Conservation (phyloP, 371 early-diverging fungal species). For the Nematocida sp. region DNA sequence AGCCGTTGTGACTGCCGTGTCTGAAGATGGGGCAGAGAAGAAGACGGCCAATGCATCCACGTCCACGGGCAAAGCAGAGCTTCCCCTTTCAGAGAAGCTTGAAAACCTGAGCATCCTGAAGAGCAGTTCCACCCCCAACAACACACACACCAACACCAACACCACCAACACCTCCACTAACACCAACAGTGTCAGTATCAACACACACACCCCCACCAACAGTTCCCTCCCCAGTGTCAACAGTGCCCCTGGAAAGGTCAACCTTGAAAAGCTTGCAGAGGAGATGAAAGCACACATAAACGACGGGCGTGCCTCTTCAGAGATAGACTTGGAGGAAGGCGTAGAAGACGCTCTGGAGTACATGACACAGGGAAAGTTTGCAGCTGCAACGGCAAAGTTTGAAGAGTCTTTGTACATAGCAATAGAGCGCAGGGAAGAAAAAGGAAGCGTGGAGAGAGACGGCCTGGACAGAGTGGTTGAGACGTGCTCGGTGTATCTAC, state of each 20-base stretch:
- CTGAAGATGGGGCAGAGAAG: not conserved
- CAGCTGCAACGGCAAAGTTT: not conserved
- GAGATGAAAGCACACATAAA: too few relatives aligned
- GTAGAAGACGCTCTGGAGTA: not conserved
- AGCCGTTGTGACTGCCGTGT: not conserved
- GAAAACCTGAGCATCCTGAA: too few relatives aligned
- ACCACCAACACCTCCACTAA: too few relatives aligned
- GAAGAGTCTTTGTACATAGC: not conserved
- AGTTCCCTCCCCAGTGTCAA: too few relatives aligned
- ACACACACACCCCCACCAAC: too few relatives aligned
- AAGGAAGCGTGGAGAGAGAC: not conserved
- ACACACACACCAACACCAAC: too few relatives aligned
- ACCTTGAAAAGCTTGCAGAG: too few relatives aligned
- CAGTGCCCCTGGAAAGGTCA: too few relatives aligned
- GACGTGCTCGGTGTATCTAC: slow-evolving; percentile 49
- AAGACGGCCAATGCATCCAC: not conserved
- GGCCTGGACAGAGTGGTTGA: not conserved
- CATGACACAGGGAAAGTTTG: not conserved
- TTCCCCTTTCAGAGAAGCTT: not conserved
- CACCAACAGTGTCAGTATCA: too few relatives aligned
- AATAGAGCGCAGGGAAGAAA: not conserved
- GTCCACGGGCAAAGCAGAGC: not conserved
- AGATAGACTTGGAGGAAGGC: slow-evolving; percentile 6
- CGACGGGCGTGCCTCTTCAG: too few relatives aligned
- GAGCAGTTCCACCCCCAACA: too few relatives aligned